phyloP scores from a whole-genome alignment of 352 stramenopile species.

The Pythium oligandrum region DNA sequence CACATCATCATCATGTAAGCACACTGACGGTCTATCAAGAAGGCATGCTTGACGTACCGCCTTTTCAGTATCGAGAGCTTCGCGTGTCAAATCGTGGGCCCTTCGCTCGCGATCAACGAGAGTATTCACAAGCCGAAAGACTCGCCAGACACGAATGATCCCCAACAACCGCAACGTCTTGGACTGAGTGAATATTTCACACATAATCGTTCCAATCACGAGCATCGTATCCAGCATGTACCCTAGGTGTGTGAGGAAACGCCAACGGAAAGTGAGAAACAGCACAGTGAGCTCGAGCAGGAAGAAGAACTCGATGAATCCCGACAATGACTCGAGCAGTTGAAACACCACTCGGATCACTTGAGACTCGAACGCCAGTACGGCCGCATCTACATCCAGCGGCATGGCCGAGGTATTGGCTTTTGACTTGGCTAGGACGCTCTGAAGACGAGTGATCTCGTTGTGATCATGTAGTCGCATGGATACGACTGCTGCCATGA shows the following conservation, averaged over 20 bases:
- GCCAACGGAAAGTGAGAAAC: slow-evolving; percentile 29
- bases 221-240: slow-evolving; percentile 47
- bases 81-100: slow-evolving; percentile 29
- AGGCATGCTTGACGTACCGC: slow-evolving; percentile 18
- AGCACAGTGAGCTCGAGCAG: slow-evolving; percentile 47
- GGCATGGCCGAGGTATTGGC: slow-evolving; percentile 4
- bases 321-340: slow-evolving; percentile 45
- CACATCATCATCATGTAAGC: no score
- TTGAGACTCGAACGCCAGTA: slow-evolving; percentile 1
- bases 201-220: slow-evolving; percentile 20
- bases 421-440: slow-evolving; percentile 2
- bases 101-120: slow-evolving; percentile 44
- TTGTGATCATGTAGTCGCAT: slow-evolving; percentile 32
- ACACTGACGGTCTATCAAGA: no score
- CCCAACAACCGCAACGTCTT: slow-evolving; percentile 47
- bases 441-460: slow-evolving; percentile 18
- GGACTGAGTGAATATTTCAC: slow-evolving; percentile 47
- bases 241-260: slow-evolving; percentile 56
- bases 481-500: slow-evolving; percentile 29
- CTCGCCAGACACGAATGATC: slow-evolving; percentile 51
- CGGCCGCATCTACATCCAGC: background rate
- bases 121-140: slow-evolving; percentile 46
- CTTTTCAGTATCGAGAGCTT: slow-evolving; percentile 43
- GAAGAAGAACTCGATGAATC: slow-evolving; percentile 62
- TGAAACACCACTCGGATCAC: slow-evolving; percentile 18